Evolutionary conservation across 2,329 filamentous ascomycete species (phyloP).

Genomic region (Escovopsis sp.): DNA sequence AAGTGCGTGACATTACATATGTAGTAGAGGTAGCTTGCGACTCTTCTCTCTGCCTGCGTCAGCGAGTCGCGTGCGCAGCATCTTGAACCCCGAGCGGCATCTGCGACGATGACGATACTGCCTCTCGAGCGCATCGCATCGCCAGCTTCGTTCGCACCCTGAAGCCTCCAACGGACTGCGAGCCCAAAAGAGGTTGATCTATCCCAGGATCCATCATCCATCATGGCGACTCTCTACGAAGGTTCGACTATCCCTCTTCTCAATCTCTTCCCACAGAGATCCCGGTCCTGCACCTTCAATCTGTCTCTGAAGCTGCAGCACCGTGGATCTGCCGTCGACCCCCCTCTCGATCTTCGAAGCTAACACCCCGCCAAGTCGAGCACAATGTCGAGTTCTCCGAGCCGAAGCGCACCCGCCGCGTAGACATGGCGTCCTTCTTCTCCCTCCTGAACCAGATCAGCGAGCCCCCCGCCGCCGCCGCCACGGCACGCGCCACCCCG

Average conservation of each 20-base stretch:
- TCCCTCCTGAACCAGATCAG: slow-evolving; percentile 41
- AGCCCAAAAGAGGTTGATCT: neutral
- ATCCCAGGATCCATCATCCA: slow-evolving; percentile 6
- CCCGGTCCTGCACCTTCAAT: too few species aligned
- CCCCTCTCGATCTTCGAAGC: too few species aligned
- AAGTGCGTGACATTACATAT: too few species aligned
- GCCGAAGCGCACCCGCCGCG: slow-evolving; percentile 30
- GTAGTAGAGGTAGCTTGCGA: too few species aligned
- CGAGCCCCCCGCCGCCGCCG: slow-evolving; percentile 17
- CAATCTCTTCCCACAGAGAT: neutral
- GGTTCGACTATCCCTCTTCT: slow-evolving; percentile 17
- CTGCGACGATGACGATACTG: too few species aligned
- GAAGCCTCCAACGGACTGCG: too few species aligned
- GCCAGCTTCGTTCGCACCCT: too few species aligned
- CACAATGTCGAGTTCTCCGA: slow-evolving; percentile 41
- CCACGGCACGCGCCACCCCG: slow-evolving; percentile 16
- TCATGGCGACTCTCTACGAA: slow-evolving; percentile 45
- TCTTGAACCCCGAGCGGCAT: too few species aligned
- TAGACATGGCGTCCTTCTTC: slow-evolving; percentile 50
- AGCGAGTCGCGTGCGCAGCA: too few species aligned
- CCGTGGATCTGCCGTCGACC: neutral
- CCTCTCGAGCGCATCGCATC: too few species aligned
- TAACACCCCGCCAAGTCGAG: slow-evolving; percentile 33
- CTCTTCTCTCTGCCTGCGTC: too few species aligned
- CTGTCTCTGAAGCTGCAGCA: neutral